A percentile compares a stretch with the other conserved stretches of the same genome.
These are phyloP conservation scores for Carallia brachiata DNA, from an alignment of 345 rosid species.

Conservation along the genomic window DNA sequence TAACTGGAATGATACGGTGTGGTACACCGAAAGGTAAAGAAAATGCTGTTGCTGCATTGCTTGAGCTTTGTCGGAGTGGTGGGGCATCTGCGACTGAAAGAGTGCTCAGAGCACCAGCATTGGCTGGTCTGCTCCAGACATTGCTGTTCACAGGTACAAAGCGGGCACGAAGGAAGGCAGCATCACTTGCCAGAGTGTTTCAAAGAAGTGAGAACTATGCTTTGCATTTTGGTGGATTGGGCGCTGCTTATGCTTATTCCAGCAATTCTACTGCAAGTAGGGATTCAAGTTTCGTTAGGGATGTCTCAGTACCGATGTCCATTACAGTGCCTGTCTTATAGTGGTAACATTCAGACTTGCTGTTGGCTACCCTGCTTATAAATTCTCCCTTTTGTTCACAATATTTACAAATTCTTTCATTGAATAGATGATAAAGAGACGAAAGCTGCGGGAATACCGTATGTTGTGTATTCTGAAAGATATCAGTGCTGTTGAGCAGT, in stretches of 20 bases:
- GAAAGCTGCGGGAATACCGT: constrained; percentile 24
- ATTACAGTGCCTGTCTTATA: constrained; percentile 73
- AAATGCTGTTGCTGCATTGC: constrained; percentile 90
- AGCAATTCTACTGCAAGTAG: constrained; percentile 49
- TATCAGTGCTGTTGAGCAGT: constrained; percentile 9
- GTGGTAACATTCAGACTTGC: constrained; percentile 19
- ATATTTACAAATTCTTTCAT: constrained; percentile 53
- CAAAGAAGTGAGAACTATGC: constrained; percentile 68
- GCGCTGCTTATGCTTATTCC: constrained; percentile 59
- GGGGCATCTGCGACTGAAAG: constrained; percentile 71
- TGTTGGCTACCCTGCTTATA: constrained; percentile 15
- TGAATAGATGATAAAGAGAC: constrained; percentile 31
- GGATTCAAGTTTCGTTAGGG: constrained; percentile 49
- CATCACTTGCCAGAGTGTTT: constrained; percentile 89
- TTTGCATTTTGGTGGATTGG: constrained; percentile 53
- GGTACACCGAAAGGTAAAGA: constrained; percentile 96
- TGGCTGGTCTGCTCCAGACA: constrained; percentile 73
- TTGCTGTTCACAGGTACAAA: constrained; percentile 90
- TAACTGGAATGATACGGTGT: constrained; percentile 79
- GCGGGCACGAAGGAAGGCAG: constrained; percentile 93
- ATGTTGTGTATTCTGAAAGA: constrained; percentile 16
- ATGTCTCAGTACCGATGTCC: constrained; percentile 69
- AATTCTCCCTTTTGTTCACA: constrained; percentile 23
- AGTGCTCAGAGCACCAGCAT: constrained; percentile 75
- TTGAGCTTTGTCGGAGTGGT: constrained; percentile 82